These are phyloP conservation scores for Gastrolobium villosum DNA, from an alignment of 306 rosid genomes.

Conservation along the genomic window DNA sequence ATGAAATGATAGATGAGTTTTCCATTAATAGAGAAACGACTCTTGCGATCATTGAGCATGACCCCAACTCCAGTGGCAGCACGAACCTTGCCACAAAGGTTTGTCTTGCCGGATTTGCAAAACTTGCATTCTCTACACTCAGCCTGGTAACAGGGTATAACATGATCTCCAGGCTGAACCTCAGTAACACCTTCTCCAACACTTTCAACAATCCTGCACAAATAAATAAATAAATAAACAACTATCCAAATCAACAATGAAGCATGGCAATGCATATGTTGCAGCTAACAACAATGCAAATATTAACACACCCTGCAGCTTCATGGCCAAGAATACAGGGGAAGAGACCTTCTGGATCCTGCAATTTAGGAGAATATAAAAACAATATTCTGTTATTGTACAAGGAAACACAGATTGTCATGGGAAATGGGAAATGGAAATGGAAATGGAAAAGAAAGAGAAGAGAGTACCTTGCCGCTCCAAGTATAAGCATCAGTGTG, in stretches of 20 bases:
- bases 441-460: not conserved
- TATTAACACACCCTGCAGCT: slow-evolving; percentile 81
- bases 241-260: slow-evolving; percentile 13
- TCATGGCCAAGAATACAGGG: slow-evolving; percentile 99
- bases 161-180: slow-evolving; percentile 97
- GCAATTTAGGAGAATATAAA: slow-evolving; percentile 9
- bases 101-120: slow-evolving; percentile 96
- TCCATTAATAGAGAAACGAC: slow-evolving; percentile 87
- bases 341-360: slow-evolving; percentile 92
- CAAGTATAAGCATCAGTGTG: slow-evolving; percentile 98
- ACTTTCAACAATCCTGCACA: slow-evolving; percentile 87
- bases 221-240: not conserved
- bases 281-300: not conserved
- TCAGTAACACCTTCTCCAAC: slow-evolving; percentile 94
- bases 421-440: not conserved
- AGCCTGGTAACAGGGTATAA: slow-evolving; percentile 97
- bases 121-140: slow-evolving; percentile 97
- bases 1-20: slow-evolving; percentile 90
- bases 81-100: slow-evolving; percentile 96
- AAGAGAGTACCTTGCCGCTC: slow-evolving; percentile 77
- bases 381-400: not conserved
- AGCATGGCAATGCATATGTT: not conserved
- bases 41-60: slow-evolving; percentile 86
- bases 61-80: slow-evolving; percentile 93
- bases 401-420: not conserved